Conservation (phyloP, 306 rosid genomes). For the Bauhinia variegata region DNA sequence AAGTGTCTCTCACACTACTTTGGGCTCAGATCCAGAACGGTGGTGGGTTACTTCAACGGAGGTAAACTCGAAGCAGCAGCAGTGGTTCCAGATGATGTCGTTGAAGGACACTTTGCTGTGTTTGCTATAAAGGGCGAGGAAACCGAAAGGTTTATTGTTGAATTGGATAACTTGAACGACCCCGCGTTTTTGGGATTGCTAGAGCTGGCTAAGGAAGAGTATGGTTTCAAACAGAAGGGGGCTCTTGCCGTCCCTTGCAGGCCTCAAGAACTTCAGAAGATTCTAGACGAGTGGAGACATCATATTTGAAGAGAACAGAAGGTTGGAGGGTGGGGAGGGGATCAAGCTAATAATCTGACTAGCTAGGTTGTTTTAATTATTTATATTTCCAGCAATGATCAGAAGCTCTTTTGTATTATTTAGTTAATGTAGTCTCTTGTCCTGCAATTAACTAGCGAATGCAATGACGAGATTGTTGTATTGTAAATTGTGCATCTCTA, state of each 20-base stretch:
- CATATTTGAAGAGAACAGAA: background rate
- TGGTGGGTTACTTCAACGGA: background rate
- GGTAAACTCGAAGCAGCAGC: conserved; percentile 31
- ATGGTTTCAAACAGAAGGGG: conserved; percentile 36
- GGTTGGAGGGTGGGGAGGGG: background rate
- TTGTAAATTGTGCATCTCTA: no score
- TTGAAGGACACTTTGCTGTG: conserved; percentile 58
- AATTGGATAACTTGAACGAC: conserved; percentile 47
- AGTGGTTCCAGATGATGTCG: conserved; percentile 46
- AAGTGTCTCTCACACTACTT: conserved; percentile 40
- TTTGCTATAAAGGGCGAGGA: conserved; percentile 52
- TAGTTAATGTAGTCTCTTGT: background rate
- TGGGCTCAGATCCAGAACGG: conserved; percentile 17
- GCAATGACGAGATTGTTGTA: no score
- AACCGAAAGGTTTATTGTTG: conserved; percentile 51
- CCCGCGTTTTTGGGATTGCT: conserved; percentile 58
- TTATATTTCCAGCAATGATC: background rate
- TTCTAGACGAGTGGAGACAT: conserved; percentile 13
- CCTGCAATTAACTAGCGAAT: background rate
- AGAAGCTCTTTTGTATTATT: background rate
- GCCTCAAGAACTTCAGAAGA: conserved; percentile 35
- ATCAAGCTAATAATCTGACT: background rate
- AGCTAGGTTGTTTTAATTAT: background rate
- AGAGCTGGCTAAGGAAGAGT: conserved; percentile 61
- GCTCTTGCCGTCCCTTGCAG: conserved; percentile 35